A percentile compares a stretch with the other conserved stretches of the same genome.
phyloP scores from a whole-genome alignment of 2,329 filamentous ascomycete species.

The Aspergillus sp. region DNA sequence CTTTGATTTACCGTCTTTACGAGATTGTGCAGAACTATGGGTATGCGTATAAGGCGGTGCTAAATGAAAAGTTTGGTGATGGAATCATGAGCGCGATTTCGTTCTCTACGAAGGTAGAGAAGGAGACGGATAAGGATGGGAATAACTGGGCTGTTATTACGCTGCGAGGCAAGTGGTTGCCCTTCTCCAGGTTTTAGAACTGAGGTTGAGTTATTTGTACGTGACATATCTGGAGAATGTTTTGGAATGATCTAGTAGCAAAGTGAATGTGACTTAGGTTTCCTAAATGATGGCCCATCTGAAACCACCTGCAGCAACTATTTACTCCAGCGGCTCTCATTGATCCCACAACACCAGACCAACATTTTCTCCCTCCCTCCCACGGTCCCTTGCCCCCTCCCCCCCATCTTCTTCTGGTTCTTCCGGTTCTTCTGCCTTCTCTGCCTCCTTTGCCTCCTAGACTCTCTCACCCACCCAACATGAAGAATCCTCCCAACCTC shows the following conservation, averaged over 20 bases:
- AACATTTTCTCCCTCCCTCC: not conserved
- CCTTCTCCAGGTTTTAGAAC: constrained; percentile 51
- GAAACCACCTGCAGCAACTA: not conserved
- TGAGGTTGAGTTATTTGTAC: not conserved
- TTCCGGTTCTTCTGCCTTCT: not conserved
- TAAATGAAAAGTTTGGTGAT: constrained; percentile 94
- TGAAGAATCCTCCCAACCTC: not conserved
- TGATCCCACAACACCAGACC: not conserved
- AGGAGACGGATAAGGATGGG: constrained; percentile 85
- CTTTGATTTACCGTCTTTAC: constrained; percentile 86
- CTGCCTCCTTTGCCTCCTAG: not conserved
- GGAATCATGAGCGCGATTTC: constrained; percentile 97
- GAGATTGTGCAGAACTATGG: constrained; percentile 98
- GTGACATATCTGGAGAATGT: not conserved
- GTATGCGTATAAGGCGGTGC: constrained; percentile 89
- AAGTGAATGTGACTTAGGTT: not conserved
- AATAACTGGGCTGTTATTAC: constrained; percentile 84
- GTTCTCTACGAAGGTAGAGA: constrained; percentile 89
- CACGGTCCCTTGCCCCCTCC: not conserved
- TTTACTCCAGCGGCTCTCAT: not conserved
- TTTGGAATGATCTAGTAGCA: not conserved
- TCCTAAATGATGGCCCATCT: not conserved
- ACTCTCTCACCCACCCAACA: not conserved
- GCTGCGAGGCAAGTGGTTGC: constrained; percentile 76
- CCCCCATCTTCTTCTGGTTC: not conserved